phyloP scores from a whole-genome alignment of 352 stramenopile genomes.

The Phytopythium sindhum region DNA sequence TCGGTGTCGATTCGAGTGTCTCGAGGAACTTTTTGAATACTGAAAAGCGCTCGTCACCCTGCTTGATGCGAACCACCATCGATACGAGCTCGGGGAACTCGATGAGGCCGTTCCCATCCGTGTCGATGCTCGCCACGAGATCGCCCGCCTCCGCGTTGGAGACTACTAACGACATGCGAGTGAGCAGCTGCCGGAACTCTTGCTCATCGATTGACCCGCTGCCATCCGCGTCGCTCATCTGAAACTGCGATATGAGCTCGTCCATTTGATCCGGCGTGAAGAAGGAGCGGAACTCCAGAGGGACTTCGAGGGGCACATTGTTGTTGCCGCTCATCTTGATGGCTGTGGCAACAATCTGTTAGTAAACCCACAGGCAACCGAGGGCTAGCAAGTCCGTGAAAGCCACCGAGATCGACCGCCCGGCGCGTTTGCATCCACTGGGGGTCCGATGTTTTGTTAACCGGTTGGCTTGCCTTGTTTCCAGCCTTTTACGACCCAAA shows the following conservation, averaged over 20 bases:
- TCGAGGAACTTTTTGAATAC: conserved; percentile 45
- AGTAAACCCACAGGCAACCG: background rate
- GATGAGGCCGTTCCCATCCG: conserved; percentile 53
- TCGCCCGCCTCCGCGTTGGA: conserved; percentile 41
- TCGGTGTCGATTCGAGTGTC: conserved; percentile 53
- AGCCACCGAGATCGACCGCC: background rate
- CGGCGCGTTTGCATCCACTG: background rate
- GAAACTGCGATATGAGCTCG: conserved; percentile 62
- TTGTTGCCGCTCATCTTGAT: background rate
- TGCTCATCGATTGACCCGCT: conserved; percentile 62
- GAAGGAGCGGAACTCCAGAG: conserved; percentile 28
- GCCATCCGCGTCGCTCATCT: conserved; percentile 47
- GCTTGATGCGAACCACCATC: conserved; percentile 53
- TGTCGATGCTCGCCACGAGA: conserved; percentile 53
- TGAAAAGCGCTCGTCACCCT: conserved; percentile 43
- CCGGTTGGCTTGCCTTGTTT: background rate
- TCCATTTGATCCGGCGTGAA: conserved; percentile 51
- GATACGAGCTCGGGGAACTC: conserved; percentile 57
- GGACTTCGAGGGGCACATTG: conserved; percentile 27
- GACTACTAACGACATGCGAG: conserved; percentile 43
- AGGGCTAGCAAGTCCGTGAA: background rate
- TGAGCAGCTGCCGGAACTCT: conserved; percentile 61
- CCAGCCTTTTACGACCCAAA: background rate
- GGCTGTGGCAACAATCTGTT: background rate
- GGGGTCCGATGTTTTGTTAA: background rate